A percentile compares a stretch with the other conserved stretches of the same genome.
These are phyloP conservation scores for Diaporthe sp. DNA, from an alignment of 2,329 filamentous ascomycete genomes.

Conservation along the genomic window DNA sequence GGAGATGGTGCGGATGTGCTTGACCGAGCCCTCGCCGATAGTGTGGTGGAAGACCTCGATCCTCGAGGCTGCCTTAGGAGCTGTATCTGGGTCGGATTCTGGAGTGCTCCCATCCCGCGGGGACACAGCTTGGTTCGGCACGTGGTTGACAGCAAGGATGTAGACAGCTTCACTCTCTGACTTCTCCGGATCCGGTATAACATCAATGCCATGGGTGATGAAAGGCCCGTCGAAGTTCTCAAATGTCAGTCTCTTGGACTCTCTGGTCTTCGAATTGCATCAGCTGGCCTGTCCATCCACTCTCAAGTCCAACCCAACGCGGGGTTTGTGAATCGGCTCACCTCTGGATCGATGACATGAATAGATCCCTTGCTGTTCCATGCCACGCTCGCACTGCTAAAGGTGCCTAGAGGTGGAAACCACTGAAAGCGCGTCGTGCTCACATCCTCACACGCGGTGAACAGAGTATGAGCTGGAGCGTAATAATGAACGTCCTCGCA, in stretches of 20 bases:
- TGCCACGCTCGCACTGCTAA: slow-evolving; percentile 54
- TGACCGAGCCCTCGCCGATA: slow-evolving; percentile 30
- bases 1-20: slow-evolving; percentile 33
- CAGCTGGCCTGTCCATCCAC: background rate
- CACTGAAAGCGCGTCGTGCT: slow-evolving; percentile 57
- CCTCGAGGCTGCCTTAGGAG: slow-evolving; percentile 33
- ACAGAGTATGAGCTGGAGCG: slow-evolving; percentile 59
- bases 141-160: slow-evolving; percentile 72
- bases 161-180: slow-evolving; percentile 60
- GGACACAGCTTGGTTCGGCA: slow-evolving; percentile 55
- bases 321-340: slow-evolving; percentile 45
- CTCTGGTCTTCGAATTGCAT: slow-evolving; percentile 54
- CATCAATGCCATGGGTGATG: slow-evolving; percentile 71
- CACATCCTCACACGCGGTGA: slow-evolving; percentile 67
- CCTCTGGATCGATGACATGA: slow-evolving; percentile 66
- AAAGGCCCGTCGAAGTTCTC: slow-evolving; percentile 66
- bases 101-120: slow-evolving; percentile 29
- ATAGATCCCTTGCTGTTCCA: slow-evolving; percentile 57
- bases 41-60: slow-evolving; percentile 37
- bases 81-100: background rate
- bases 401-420: slow-evolving; percentile 63
- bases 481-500: slow-evolving; percentile 74
- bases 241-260: slow-evolving; percentile 59
- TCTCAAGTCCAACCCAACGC: no score
- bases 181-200: slow-evolving; percentile 62